Evolutionary conservation across 2,329 filamentous ascomycete species (phyloP).

Genomic region (Orbilia oligospora): DNA sequence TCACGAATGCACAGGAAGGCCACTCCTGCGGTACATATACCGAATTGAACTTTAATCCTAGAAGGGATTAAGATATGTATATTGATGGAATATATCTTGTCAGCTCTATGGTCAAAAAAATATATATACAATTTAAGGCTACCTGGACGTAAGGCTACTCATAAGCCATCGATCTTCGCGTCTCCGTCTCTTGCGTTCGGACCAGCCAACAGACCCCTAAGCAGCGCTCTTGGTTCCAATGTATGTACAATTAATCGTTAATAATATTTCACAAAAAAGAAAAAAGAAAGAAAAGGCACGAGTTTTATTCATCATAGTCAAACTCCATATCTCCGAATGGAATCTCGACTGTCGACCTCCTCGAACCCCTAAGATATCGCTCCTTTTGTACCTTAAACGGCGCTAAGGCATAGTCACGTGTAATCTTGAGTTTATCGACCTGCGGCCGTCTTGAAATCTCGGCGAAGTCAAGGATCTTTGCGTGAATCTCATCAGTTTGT

Average conservation of each 20-base stretch:
- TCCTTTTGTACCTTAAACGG: constrained; percentile 21
- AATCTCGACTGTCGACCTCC: not conserved
- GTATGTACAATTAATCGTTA: constrained; percentile 19
- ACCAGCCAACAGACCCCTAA: not conserved
- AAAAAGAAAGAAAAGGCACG: not conserved
- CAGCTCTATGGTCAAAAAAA: not conserved
- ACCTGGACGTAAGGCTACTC: not conserved
- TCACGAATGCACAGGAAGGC: too few relatives aligned
- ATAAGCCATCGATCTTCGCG: not conserved
- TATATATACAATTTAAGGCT: constrained; percentile 1
- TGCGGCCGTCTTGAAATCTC: not conserved
- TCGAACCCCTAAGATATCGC: not conserved
- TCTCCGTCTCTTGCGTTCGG: not conserved
- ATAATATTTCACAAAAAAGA: constrained; percentile 24
- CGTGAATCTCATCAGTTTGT: constrained; percentile 16
- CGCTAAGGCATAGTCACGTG: constrained; percentile 14
- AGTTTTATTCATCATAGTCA: not conserved
- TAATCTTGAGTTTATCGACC: constrained; percentile 22
- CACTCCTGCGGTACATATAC: too few relatives aligned
- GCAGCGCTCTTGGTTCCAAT: not conserved
- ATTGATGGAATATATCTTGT: too few relatives aligned
- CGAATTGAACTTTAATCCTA: too few relatives aligned
- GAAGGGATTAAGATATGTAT: too few relatives aligned
- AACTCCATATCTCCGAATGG: constrained; percentile 28
- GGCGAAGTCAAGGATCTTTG: constrained; percentile 33